A percentile compares a stretch with the other conserved stretches of the same genome.
Conservation (phyloP, 208 protist species). For the Tritrichomonas musculus region DNA sequence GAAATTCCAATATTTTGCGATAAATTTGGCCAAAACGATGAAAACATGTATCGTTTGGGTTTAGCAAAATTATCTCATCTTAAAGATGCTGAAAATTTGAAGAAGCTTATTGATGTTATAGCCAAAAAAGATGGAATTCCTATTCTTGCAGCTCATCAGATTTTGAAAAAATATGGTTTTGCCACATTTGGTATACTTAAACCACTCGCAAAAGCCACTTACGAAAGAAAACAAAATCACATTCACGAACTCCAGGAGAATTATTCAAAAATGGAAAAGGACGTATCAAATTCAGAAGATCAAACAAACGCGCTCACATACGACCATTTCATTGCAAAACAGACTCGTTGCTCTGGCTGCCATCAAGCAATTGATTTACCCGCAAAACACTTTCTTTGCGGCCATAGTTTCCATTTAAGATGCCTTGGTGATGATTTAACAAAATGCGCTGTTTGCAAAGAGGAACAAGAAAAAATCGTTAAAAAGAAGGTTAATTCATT, state of each 20-base stretch:
- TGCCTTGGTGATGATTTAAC: neutral
- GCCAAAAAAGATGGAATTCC: neutral
- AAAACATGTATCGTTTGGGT: neutral
- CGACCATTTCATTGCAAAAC: neutral
- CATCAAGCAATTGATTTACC: conserved; percentile 7
- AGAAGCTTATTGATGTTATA: neutral
- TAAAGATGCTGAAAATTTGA: neutral
- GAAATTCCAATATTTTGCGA: neutral
- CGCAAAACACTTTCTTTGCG: conserved; percentile 21
- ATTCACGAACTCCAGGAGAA: neutral
- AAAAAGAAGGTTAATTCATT: neutral
- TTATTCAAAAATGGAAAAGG: neutral
- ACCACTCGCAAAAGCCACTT: neutral
- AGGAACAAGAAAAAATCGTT: neutral
- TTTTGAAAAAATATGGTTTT: neutral
- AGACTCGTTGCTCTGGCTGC: neutral
- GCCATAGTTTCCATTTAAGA: conserved; percentile 16
- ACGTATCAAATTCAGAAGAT: neutral
- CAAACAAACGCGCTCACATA: neutral
- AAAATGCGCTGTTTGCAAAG: neutral
- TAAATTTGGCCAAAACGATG: neutral
- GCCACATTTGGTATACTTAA: neutral
- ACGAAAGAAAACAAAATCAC: neutral
- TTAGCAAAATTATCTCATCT: neutral
- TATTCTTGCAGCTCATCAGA: neutral